Evolutionary conservation across 805 yeast species (phyloP).

Genomic region (Tetrapisispora arboricola): DNA sequence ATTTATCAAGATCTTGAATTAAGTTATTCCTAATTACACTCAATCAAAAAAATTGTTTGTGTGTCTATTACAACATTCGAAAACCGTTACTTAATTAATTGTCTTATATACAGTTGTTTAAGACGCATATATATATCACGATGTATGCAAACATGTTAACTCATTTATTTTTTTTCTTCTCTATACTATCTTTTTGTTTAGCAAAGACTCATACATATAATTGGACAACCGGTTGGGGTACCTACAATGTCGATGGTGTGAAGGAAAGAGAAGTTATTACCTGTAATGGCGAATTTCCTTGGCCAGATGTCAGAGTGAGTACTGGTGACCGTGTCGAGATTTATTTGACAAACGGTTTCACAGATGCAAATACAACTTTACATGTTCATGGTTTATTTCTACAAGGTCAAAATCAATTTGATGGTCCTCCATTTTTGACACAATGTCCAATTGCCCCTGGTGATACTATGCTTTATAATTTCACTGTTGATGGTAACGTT

Average conservation of each 20-base stretch:
- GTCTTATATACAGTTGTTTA: no score
- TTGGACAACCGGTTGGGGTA: slow-evolving; percentile 56
- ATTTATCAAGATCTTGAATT: no score
- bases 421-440: slow-evolving; percentile 79
- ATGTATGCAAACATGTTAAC: not conserved
- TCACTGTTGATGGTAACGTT: slow-evolving; percentile 67
- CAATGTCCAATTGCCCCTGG: slow-evolving; percentile 92
- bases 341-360: slow-evolving; percentile 65
- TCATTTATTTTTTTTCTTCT: not conserved
- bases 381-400: slow-evolving; percentile 92
- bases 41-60: no score
- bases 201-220: slow-evolving; percentile 46
- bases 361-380: slow-evolving; percentile 52
- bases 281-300: slow-evolving; percentile 53
- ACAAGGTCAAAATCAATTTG: slow-evolving; percentile 65
- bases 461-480: slow-evolving; percentile 67
- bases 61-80: no score
- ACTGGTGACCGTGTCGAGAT: slow-evolving; percentile 72
- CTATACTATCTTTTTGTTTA: not conserved
- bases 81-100: no score
- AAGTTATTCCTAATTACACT: no score
- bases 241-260: slow-evolving; percentile 33
- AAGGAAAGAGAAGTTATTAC: slow-evolving; percentile 34
- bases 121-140: no score
- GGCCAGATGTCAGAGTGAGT: slow-evolving; percentile 71